These are phyloP conservation scores for Dactylellina sp. DNA, from an alignment of 2,329 filamentous ascomycete genomes.

Conservation along the genomic window DNA sequence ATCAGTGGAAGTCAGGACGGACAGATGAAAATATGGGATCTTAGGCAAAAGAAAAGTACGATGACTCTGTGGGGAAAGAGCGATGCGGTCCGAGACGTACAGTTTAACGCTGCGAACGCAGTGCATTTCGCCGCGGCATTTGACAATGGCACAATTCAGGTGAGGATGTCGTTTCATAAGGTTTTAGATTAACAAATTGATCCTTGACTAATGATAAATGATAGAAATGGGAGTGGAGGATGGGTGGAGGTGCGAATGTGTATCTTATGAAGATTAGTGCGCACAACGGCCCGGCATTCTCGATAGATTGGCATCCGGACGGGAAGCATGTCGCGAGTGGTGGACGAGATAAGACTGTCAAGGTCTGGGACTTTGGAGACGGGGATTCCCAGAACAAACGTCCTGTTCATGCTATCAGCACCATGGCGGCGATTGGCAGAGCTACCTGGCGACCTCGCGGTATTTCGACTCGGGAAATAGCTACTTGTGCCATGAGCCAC, in stretches of 20 bases:
- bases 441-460: conserved; percentile 72
- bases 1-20: conserved; percentile 60
- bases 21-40: conserved; percentile 60
- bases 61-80: conserved; percentile 59
- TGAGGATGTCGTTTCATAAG: conserved; percentile 7
- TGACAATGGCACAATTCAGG: conserved; percentile 60
- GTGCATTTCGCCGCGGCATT: conserved; percentile 60
- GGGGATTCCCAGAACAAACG: conserved; percentile 73
- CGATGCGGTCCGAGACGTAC: conserved; percentile 60
- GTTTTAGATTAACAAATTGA: conserved; percentile 46
- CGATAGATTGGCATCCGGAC: conserved; percentile 72
- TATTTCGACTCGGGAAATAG: conserved; percentile 69
- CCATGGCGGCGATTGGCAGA: conserved; percentile 71
- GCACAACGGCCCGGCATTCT: conserved; percentile 59
- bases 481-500: conserved; percentile 68
- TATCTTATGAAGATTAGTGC: conserved; percentile 58
- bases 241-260: conserved; percentile 33
- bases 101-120: conserved; percentile 60
- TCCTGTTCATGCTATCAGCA: conserved; percentile 72
- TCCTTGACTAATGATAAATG: conserved; percentile 15
- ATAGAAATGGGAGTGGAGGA: conserved; percentile 56
- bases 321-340: conserved; percentile 75
- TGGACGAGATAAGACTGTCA: conserved; percentile 70
- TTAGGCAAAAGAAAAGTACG: conserved; percentile 59
- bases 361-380: conserved; percentile 74